Evolutionary conservation across 2,329 filamentous ascomycete species (phyloP).

Genomic region (Didymella pinodella): DNA sequence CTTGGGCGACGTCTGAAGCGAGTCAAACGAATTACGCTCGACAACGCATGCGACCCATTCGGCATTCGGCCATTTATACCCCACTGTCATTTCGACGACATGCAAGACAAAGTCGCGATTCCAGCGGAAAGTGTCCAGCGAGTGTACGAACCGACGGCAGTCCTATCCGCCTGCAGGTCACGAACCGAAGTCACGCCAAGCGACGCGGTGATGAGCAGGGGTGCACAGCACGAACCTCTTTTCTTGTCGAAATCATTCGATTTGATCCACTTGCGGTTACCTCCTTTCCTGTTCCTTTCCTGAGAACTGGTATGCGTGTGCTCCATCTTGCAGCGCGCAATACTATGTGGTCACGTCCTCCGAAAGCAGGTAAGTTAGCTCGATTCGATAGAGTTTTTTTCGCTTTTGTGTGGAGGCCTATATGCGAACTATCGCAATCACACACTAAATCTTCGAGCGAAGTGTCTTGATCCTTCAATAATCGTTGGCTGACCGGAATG

Average conservation of each 20-base stretch:
- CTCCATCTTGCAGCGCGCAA: constrained; percentile 24
- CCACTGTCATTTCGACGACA: not conserved
- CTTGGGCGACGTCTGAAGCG: constrained; percentile 9
- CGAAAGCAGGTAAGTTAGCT: constrained; percentile 25
- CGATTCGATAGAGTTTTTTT: constrained; percentile 9
- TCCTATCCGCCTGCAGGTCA: constrained; percentile 34
- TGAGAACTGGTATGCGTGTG: constrained; percentile 19
- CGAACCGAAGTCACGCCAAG: constrained; percentile 42
- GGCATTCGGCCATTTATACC: not conserved
- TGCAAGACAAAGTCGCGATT: not conserved
- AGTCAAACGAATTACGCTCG: not conserved
- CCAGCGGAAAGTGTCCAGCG: not conserved
- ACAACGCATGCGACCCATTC: not conserved
- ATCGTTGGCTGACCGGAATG: constrained; percentile 8
- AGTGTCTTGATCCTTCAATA: constrained; percentile 23
- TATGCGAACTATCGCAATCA: constrained; percentile 27
- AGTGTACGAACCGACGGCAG: constrained; percentile 14
- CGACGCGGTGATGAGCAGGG: constrained; percentile 34
- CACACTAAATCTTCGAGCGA: constrained; percentile 28
- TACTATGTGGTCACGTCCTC: constrained; percentile 22
- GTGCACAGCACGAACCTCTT: constrained; percentile 27
- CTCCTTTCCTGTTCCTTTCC: constrained; percentile 28
- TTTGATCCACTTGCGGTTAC: constrained; percentile 29
- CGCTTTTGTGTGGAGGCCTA: constrained; percentile 10
- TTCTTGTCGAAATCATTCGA: constrained; percentile 33